A percentile compares a stretch with the other conserved stretches of the same genome.
Evolutionary conservation across 306 rosid species (phyloP).

Genomic region (Fragaria vesca): DNA sequence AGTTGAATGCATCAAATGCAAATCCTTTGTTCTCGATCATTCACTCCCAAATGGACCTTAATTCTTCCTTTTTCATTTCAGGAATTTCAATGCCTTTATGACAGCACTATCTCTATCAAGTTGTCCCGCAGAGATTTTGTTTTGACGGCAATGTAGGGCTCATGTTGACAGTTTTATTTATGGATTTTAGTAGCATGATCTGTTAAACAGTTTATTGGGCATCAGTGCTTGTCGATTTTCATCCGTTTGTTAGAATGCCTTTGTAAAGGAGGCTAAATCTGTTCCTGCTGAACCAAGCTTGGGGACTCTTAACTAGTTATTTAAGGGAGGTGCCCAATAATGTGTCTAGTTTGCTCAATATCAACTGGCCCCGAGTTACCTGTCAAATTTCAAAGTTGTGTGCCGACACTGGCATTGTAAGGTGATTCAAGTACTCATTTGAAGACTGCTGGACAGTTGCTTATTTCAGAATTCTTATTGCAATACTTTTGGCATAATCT

Average conservation of each 20-base stretch:
- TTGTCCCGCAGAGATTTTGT: slow-evolving; percentile 29
- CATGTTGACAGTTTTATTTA: slow-evolving; percentile 25
- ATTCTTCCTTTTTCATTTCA: slow-evolving; percentile 39
- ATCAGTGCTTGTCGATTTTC: background rate
- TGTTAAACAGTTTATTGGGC: slow-evolving; percentile 30
- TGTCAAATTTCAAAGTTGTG: background rate
- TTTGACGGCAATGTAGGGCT: slow-evolving; percentile 32
- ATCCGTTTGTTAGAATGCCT: slow-evolving; percentile 7
- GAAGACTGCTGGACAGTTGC: background rate
- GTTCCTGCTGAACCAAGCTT: slow-evolving; percentile 12
- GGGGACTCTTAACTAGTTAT: slow-evolving; percentile 8
- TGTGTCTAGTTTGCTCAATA: slow-evolving; percentile 6
- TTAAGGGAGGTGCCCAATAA: slow-evolving; percentile 8
- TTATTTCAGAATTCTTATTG: background rate
- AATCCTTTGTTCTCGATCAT: background rate
- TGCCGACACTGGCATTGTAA: background rate
- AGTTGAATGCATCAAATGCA: background rate
- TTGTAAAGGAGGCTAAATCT: slow-evolving; percentile 17
- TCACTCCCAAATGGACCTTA: slow-evolving; percentile 3
- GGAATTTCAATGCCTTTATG: slow-evolving; percentile 99
- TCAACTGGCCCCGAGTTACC: background rate
- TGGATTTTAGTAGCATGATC: slow-evolving; percentile 27
- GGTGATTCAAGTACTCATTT: background rate
- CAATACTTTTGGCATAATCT: background rate
- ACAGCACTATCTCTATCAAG: slow-evolving; percentile 24